A percentile compares a stretch with the other conserved stretches of the same genome.
These are phyloP conservation scores for Annulohypoxylon nitens DNA, from an alignment of 495 filamentous ascomycete species.

Conservation along the genomic window DNA sequence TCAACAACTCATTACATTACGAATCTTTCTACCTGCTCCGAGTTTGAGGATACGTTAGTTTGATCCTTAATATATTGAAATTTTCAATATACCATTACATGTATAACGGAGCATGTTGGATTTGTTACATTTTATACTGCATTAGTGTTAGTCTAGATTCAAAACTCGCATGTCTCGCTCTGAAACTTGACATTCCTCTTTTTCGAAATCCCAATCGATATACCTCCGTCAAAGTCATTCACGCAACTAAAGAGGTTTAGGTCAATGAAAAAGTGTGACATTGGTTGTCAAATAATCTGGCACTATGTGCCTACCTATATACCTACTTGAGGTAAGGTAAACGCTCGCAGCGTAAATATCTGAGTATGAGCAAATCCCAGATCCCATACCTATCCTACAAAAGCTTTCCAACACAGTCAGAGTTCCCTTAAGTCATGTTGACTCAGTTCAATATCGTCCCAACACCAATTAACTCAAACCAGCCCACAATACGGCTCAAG, in stretches of 20 bases:
- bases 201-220: not conserved
- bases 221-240: not conserved
- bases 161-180: slow-evolving; percentile 2
- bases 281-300: slow-evolving; percentile 3
- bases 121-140: not conserved
- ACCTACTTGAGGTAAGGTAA: not conserved
- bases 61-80: not conserved
- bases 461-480: slow-evolving; percentile 8
- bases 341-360: slow-evolving; percentile 4
- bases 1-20: slow-evolving; percentile 3
- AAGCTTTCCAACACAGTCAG: not conserved
- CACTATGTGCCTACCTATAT: not conserved
- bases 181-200: not conserved
- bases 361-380: slow-evolving; percentile 18
- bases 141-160: not conserved
- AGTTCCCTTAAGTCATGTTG: not conserved
- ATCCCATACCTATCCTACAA: slow-evolving; percentile 8
- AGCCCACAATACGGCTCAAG: not conserved
- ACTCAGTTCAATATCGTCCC: not conserved
- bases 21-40: not conserved
- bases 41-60: not conserved
- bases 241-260: not conserved
- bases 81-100: not conserved
- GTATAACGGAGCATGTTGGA: not conserved
- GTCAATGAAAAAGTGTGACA: not conserved